Evolutionary conservation across 2,329 filamentous ascomycete species (phyloP).

Genomic region (Sordariomycetes sp.): DNA sequence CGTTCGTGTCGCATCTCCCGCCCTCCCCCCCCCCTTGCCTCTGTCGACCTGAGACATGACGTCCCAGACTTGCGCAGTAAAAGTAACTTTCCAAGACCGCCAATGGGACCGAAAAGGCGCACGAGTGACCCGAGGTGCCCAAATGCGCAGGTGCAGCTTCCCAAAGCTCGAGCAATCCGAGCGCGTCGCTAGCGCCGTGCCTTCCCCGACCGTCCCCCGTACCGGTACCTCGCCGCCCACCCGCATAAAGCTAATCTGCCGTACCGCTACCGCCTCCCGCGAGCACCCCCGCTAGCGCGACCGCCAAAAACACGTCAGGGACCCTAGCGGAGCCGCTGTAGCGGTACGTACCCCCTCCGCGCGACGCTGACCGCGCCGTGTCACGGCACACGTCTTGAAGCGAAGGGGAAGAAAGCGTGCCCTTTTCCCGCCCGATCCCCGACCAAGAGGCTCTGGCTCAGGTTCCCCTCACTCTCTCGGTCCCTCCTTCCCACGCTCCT

Average conservation of each 20-base stretch:
- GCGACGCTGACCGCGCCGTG: not conserved
- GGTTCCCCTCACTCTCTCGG: not conserved
- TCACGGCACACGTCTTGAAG: not conserved
- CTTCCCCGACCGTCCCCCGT: not conserved
- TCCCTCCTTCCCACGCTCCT: not conserved
- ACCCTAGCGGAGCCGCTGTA: not conserved
- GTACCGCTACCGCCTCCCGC: not conserved
- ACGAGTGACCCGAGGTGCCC: too few species aligned
- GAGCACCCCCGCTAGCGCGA: not conserved
- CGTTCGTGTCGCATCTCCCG: not conserved
- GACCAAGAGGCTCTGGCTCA: too few species aligned
- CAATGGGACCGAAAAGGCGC: too few species aligned
- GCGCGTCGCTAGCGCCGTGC: not conserved
- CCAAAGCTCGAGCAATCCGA: not conserved
- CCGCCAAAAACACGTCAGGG: conserved; percentile 3
- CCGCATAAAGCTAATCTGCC: conserved; percentile 1
- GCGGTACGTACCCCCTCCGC: not conserved
- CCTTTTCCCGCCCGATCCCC: too few species aligned
- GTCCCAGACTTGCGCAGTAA: too few species aligned
- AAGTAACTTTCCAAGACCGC: too few species aligned
- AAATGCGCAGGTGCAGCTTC: too few species aligned
- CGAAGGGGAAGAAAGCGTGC: too few species aligned
- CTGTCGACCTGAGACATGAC: too few species aligned
- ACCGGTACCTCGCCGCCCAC: not conserved
- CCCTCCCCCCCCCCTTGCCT: too few species aligned